Base-by-base conservation (phyloP, 176 grass and related monocot genomes). In the Dendrocalamus sinicus region DNA sequence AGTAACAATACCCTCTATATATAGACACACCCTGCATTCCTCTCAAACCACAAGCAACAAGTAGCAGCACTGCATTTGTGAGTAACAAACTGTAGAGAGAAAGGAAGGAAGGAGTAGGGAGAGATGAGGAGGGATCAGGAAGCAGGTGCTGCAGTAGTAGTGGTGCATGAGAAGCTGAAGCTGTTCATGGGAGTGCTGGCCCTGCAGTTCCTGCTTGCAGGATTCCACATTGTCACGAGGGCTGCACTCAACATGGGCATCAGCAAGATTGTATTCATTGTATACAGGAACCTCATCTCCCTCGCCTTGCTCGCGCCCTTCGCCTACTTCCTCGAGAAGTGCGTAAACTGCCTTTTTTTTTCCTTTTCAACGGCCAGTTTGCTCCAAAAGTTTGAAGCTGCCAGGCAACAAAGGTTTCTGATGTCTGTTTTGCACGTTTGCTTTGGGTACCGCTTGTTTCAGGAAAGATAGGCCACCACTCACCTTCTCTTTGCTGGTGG, bases 251-350 rank as follows among this genome's bases (percentile, higher is more conserved):
- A 98, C 83, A 89, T 98, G 91, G 96, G 96, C 22, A 85, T 98
- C 69, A 98, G 96, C 91, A 86, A 95, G 84, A 89, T 95, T 69
- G 96, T 98, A 51, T 92, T 95, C 87, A 88, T 94, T 67, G 93
- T 94, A 6, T 98, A 98, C 59, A 87, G 96, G 77, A 98, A 98
- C 81, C 70, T 95, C 85, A 92, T 98, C 88, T 92, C 96, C 41
- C 87, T 98, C 79, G 91, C 77, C 61, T 70, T 98, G 84, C 89
- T 98, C 61, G 91, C 91, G 1, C 96, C 96, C 30, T 95, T 98
- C 84, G 96, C 96, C 64, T 98, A 98, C 85, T 98, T 98, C 74
- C 88, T 98, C 30, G 96, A 98, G 75, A 98, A 95, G 96, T 98
- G 81, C 75, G 91, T 83, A 46, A 46, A 52, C 6, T 30, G 9